Evolutionary conservation across 352 stramenopile species (phyloP).

Genomic region (Globisporangium viniferum): DNA sequence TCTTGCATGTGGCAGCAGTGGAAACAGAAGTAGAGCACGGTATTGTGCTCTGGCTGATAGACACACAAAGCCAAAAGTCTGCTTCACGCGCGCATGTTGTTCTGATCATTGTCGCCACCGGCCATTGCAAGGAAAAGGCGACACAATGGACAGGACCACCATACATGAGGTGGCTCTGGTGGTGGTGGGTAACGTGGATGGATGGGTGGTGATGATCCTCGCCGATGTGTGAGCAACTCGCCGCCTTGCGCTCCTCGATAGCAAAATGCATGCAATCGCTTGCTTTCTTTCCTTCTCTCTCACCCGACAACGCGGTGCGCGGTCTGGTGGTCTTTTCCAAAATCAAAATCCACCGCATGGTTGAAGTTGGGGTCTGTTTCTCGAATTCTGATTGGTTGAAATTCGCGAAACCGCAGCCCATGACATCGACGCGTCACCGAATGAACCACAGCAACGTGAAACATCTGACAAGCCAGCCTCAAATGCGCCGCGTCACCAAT

Average conservation of each 20-base stretch:
- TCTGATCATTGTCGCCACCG: too few relatives aligned
- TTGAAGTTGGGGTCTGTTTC: conserved; percentile 16
- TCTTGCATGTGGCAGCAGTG: too few relatives aligned
- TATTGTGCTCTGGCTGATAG: too few relatives aligned
- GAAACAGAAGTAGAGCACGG: too few relatives aligned
- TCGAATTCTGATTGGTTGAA: conserved; percentile 9
- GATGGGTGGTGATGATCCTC: background rate
- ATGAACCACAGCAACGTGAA: background rate
- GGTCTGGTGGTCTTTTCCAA: background rate
- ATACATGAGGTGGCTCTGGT: background rate
- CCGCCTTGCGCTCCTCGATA: too few relatives aligned
- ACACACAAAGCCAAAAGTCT: too few relatives aligned
- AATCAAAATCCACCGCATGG: background rate
- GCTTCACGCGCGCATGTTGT: too few relatives aligned
- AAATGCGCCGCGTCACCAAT: conserved; percentile 5
- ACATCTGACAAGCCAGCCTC: background rate
- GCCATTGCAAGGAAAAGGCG: too few relatives aligned
- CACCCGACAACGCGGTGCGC: background rate
- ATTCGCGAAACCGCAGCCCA: background rate
- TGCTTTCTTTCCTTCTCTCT: background rate
- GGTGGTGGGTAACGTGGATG: background rate
- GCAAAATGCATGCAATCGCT: background rate
- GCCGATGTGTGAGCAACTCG: background rate
- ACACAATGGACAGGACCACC: too few relatives aligned
- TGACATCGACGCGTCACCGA: conserved; percentile 21